Base-by-base conservation (phyloP, 176 grass and related monocot species). In the Oryza rufipogon region DNA sequence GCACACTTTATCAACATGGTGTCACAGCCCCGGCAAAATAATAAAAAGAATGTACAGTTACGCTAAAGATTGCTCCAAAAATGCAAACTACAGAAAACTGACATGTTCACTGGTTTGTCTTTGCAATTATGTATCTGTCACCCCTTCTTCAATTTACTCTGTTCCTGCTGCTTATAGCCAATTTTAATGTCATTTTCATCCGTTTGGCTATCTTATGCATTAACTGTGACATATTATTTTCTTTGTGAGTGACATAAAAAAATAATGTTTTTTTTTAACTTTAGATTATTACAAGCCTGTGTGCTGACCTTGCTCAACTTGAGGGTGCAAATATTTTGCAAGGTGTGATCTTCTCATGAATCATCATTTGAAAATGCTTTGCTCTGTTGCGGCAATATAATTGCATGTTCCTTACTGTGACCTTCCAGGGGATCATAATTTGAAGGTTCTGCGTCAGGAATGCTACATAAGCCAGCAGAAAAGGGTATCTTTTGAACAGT, bases 311-410 rank as follows among this genome's bases (percentile, higher is more conserved):
- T 70, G 78, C 87, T 82, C 84, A 82, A 74, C 87, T 91, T 81
- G 81, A 84, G 69, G 70, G 80, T 16, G 60, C 87, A 52, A 87
- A 91, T 91, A 91, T 94, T 89, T 85, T 89, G 89, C 81, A 87
- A 82, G 87, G 92, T 94, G 74, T 38, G 49, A 25, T 77, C 71
- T 84, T 67, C 2, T 75, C 66, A 38, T 73, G 34, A 48, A 65
- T 54, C 34, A 51, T 38, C n/a, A 77, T 84, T 46, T 75, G 25
- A 66, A 30, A 70, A 30, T 44, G 10, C 47, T 77, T 79, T 81
- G 30, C 39, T 51, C 11, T 71, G 33, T 28, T 30, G 33, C 66
- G 42, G 1, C 7, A 75, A 66, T 66, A 52, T 0, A 7, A 45
- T 83, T 9, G 41, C 3, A 52, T 85, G 23, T 77, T 81, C 6